Evolutionary conservation across 2,329 filamentous ascomycete species (phyloP), one percentile per base, ranked within the genome.

Genomic region (Purpureocillium lavendulum): DNA sequence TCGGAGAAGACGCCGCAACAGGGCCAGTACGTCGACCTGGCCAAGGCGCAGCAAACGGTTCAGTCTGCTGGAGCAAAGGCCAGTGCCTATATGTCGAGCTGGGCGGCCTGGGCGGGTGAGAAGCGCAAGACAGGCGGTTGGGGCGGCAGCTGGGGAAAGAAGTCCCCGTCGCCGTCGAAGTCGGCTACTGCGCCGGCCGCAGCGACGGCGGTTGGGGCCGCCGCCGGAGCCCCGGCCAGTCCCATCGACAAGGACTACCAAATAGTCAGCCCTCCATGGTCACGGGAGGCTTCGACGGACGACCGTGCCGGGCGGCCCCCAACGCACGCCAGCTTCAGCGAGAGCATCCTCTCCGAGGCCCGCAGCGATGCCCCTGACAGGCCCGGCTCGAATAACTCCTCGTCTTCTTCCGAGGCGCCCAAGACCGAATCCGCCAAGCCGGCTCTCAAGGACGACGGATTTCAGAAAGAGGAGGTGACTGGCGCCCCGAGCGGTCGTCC

Each of bases 81-180:
- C 2, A 71, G 76, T 32, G 70, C 78, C 4, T 84, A 82, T 56
- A 72, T 84, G 49, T 79, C 77, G 30, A 82, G 78, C 49, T 84
- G 80, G 80, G 77, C 80, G 2, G 62, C 69, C 0, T 84, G 80
- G 80, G 79, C 80, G 2, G 80, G 80, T 36, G 84, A 92, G 64
- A 90, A 89, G 65, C 71, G 82, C 46, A 84, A 82, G 53, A 55
- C 56, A 4, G 65, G 60, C n/a, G 70, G 61, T 35, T 65, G 69
- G 54, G 70, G 58, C 17, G 58, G 53, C 17, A 59, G 60, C 34
- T 67, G 65, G 58, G 62, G 64, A 30, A 59, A 57, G 48, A 54
- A 57, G 41, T 26, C 21, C 21, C 21, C 21, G 6, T 26, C 21
- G 21, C 21, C 21, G 6, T 26, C 10, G 6, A 26, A 26, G 21